A percentile compares a stretch with the other conserved stretches of the same genome.
phyloP scores from a whole-genome alignment of 148 eudicot species.

The Rhododendron simsii region DNA sequence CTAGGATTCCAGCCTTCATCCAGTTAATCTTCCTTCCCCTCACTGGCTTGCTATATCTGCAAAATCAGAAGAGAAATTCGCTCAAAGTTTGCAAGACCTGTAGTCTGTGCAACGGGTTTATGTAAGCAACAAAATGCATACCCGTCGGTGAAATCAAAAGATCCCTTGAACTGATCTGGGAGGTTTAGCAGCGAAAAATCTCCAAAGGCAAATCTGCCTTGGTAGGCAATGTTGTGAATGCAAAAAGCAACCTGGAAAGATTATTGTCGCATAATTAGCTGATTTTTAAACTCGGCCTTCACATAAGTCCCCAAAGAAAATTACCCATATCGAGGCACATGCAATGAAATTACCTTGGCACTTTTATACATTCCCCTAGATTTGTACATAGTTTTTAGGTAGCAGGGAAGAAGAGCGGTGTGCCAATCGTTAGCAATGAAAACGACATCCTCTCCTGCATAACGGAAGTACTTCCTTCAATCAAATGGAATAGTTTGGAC shows the following conservation, averaged over 20 bases:
- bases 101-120: background rate
- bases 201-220: constrained; percentile 74
- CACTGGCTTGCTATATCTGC: constrained; percentile 68
- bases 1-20: constrained; percentile 93
- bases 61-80: constrained; percentile 1
- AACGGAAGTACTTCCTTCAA: background rate
- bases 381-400: constrained; percentile 70
- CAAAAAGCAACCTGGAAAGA: constrained; percentile 71
- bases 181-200: constrained; percentile 71
- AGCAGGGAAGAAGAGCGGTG: constrained; percentile 85
- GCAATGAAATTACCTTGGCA: constrained; percentile 56
- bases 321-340: background rate
- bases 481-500: background rate
- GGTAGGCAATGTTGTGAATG: constrained; percentile 97
- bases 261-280: background rate
- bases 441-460: constrained; percentile 83
- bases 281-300: background rate
- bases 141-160: constrained; percentile 91
- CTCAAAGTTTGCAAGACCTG: background rate
- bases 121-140: constrained; percentile 18
- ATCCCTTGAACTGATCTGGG: constrained; percentile 61
- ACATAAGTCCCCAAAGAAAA: background rate
- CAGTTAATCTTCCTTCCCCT: constrained; percentile 90
- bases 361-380: constrained; percentile 53
- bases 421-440: constrained; percentile 98